Evolutionary conservation across 2,329 filamentous ascomycete genomes (phyloP).

Genomic region (Colletotrichum paranaense): DNA sequence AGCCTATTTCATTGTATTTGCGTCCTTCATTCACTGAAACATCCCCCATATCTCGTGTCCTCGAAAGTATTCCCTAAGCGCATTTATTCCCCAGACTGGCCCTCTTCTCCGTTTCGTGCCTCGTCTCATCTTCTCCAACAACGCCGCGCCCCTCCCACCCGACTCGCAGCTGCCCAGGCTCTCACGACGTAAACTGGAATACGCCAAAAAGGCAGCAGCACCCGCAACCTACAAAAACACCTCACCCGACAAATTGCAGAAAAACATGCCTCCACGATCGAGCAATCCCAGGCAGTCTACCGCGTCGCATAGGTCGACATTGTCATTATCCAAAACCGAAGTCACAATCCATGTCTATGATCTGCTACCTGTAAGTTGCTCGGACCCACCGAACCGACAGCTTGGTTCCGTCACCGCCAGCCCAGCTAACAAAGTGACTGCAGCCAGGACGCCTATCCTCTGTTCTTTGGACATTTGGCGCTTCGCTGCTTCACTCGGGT

Average conservation of each 20-base stretch:
- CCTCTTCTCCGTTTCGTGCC: background rate
- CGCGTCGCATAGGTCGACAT: constrained; percentile 69
- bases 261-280: constrained; percentile 31
- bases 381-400: constrained; percentile 23
- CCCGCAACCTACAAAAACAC: background rate
- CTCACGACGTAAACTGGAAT: background rate
- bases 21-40: constrained; percentile 20
- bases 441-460: constrained; percentile 81
- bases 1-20: background rate
- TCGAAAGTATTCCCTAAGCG: background rate
- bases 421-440: constrained; percentile 24
- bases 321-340: constrained; percentile 78
- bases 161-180: background rate
- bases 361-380: constrained; percentile 71
- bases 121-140: constrained; percentile 3
- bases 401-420: background rate
- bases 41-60: background rate
- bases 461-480: constrained; percentile 80
- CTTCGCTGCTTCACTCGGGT: constrained; percentile 83
- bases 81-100: background rate
- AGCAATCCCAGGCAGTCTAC: constrained; percentile 39
- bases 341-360: constrained; percentile 84
- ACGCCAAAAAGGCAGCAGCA: background rate
- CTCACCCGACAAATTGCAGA: background rate
- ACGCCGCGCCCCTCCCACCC: constrained; percentile 1